Conservation (phyloP, 192 early-diverging fungal species). For the Backusella tarrabulga region DNA sequence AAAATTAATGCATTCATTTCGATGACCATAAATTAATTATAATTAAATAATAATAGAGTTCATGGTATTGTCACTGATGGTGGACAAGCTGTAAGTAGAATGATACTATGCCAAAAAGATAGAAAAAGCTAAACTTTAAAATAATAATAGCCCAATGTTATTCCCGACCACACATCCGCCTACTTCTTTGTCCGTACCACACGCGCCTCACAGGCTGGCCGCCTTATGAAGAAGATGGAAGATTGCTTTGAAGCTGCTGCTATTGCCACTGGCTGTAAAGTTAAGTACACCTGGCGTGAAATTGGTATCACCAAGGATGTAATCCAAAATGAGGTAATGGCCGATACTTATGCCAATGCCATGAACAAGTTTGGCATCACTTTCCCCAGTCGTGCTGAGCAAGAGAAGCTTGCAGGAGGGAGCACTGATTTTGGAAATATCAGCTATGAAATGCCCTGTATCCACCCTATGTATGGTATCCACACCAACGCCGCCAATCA, state of each 20-base stretch:
- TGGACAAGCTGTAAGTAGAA: constrained; percentile 51
- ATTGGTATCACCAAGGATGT: constrained; percentile 42
- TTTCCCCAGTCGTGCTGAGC: constrained; percentile 17
- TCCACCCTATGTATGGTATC: constrained; percentile 40
- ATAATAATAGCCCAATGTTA: constrained; percentile 47
- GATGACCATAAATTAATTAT: neutral
- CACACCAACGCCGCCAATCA: constrained; percentile 59
- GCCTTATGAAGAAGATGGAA: constrained; percentile 50
- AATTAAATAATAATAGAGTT: constrained; percentile 34
- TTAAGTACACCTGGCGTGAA: constrained; percentile 48
- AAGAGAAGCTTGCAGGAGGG: constrained; percentile 36
- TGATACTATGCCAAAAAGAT: neutral
- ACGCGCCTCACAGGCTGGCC: constrained; percentile 41
- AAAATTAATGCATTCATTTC: neutral
- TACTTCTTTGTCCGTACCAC: constrained; percentile 60
- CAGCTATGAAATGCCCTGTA: constrained; percentile 55
- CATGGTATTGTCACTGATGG: constrained; percentile 79
- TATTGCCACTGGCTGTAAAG: constrained; percentile 64
- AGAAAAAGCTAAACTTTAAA: neutral
- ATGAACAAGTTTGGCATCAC: constrained; percentile 40
- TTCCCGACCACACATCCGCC: constrained; percentile 62
- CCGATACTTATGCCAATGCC: constrained; percentile 29
- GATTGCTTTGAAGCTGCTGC: constrained; percentile 64
- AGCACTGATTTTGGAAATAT: constrained; percentile 72
- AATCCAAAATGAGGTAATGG: constrained; percentile 42